Percentiles rank a stretch among this genome's conserved stretches.
phyloP scores from a whole-genome alignment of 2,329 filamentous ascomycete species.

The Dactylellina parvicollis region DNA sequence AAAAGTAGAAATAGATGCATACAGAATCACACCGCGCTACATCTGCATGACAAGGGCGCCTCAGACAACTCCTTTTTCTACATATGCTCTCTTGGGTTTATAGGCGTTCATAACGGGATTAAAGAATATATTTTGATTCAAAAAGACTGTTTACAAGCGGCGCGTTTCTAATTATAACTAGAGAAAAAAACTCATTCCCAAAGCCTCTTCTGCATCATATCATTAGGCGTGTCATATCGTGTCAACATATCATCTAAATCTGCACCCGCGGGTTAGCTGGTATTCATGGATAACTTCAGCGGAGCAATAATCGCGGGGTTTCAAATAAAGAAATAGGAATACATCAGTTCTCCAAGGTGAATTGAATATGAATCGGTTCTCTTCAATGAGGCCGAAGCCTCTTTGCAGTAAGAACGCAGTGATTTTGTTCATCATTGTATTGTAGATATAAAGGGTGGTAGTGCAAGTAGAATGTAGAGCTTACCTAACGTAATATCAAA shows the following conservation, averaged over 20 bases:
- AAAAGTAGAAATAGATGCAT: constrained; percentile 7
- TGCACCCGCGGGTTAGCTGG: constrained; percentile 6
- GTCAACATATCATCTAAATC: constrained; percentile 1
- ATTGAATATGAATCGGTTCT: constrained; percentile 60
- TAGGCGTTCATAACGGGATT: not conserved
- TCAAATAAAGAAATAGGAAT: constrained; percentile 12
- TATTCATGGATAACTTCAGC: not conserved
- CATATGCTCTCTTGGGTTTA: not conserved
- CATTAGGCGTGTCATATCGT: not conserved
- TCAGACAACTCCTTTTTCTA: too few relatives aligned
- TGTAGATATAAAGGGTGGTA: not conserved
- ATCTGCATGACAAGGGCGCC: too few relatives aligned
- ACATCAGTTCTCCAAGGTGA: constrained; percentile 62
- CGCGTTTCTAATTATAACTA: not conserved
- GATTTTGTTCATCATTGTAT: constrained; percentile 60
- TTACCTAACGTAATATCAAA: constrained; percentile 20
- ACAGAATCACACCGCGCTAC: too few relatives aligned
- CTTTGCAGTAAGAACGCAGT: constrained; percentile 54
- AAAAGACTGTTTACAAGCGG: constrained; percentile 4
- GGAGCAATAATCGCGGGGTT: not conserved
- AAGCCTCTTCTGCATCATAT: not conserved
- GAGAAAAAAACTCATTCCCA: not conserved
- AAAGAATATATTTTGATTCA: not conserved
- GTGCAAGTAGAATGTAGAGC: not conserved
- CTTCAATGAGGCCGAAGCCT: constrained; percentile 57